phyloP scores from a whole-genome alignment of 2,329 filamentous ascomycete genomes.

The Reticulascus tulasneorum region DNA sequence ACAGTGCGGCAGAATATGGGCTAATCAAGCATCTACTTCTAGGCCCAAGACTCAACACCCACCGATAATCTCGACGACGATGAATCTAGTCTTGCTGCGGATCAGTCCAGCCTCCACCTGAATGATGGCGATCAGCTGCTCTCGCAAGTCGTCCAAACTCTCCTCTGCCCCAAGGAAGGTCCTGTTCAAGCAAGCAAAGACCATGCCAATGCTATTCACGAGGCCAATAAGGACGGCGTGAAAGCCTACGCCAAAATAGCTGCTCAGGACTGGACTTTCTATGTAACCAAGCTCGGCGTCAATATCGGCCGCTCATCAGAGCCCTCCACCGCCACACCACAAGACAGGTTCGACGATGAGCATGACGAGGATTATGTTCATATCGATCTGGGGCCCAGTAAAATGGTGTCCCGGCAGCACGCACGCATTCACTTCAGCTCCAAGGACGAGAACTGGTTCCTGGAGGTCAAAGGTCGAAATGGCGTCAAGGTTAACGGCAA shows the following conservation, averaged over 20 bases:
- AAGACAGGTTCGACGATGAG: conserved; percentile 39
- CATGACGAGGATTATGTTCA: conserved; percentile 58
- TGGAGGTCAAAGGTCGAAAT: conserved; percentile 87
- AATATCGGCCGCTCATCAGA: conserved; percentile 72
- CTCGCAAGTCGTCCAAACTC: conserved; percentile 50
- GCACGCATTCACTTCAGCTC: conserved; percentile 70
- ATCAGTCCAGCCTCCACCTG: conserved; percentile 32
- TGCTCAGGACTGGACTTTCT: conserved; percentile 80
- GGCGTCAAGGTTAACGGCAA: conserved; percentile 79
- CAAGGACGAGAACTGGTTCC: conserved; percentile 70
- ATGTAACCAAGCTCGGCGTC: conserved; percentile 70
- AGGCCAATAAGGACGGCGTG: conserved; percentile 57
- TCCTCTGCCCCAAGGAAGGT: conserved; percentile 36
- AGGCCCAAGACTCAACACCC: conserved; percentile 34
- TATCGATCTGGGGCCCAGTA: conserved; percentile 83
- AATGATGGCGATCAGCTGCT: conserved; percentile 54
- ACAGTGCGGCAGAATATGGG: no score
- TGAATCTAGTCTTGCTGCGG: conserved; percentile 36
- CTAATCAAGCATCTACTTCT: conserved; percentile 8
- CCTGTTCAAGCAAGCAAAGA: conserved; percentile 57
- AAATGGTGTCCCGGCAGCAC: conserved; percentile 74
- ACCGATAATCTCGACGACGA: conserved; percentile 43
- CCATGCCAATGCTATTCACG: conserved; percentile 61
- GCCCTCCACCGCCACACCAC: conserved; percentile 29
- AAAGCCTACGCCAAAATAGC: conserved; percentile 79